These are phyloP conservation scores for Rhodotorula sp. DNA, from an alignment of 1,284 basidiomycete genomes.

Conservation along the genomic window DNA sequence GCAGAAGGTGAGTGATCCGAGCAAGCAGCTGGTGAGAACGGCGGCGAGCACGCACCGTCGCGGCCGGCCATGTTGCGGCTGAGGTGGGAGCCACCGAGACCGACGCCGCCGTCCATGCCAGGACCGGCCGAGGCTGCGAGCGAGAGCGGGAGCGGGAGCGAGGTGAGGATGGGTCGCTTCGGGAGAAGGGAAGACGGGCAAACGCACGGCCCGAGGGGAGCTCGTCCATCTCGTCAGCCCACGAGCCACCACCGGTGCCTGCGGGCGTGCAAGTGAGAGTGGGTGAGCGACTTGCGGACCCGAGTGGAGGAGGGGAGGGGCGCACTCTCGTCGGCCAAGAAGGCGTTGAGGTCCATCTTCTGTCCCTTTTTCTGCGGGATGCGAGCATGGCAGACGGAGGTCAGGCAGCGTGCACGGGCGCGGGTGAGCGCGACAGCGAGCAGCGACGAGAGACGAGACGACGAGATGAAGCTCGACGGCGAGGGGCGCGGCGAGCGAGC, in stretches of 20 bases:
- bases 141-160: conserved; percentile 34
- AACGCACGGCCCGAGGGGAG: conserved; percentile 84
- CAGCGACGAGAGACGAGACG: not conserved
- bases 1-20: conserved; percentile 27
- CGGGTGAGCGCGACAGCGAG: not conserved
- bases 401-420: not conserved
- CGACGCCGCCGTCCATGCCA: conserved; percentile 9
- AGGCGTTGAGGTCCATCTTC: conserved; percentile 87
- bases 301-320: not conserved
- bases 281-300: conserved; percentile 16
- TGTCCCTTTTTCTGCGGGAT: conserved; percentile 68
- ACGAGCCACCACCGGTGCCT: conserved; percentile 76
- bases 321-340: conserved; percentile 75
- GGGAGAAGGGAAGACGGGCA: not conserved
- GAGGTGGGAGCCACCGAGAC: conserved; percentile 39
- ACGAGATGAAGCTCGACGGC: not conserved
- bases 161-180: not conserved
- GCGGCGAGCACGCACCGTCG: conserved; percentile 20
- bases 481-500: not conserved
- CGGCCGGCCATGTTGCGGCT: conserved; percentile 42
- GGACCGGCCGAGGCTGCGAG: conserved; percentile 43
- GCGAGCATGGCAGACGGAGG: not conserved
- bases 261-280: conserved; percentile 18
- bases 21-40: not conserved
- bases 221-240: conserved; percentile 94